These are phyloP conservation scores for Kuraishia molischiana DNA, from an alignment of 805 yeast species.

Conservation along the genomic window DNA sequence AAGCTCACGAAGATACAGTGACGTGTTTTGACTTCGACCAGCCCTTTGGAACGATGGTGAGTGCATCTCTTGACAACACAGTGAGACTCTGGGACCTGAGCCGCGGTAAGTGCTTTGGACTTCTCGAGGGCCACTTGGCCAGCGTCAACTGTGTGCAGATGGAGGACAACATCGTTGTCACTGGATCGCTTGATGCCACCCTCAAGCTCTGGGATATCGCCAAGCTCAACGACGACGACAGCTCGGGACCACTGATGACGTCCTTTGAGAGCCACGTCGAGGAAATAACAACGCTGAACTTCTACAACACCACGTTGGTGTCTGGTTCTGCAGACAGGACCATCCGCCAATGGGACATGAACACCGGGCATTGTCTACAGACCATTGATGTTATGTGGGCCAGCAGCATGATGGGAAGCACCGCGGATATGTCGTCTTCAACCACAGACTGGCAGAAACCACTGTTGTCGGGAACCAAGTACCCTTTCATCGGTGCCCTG, in stretches of 20 bases:
- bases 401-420: constrained; percentile 22
- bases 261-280: constrained; percentile 59
- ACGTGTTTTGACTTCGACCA: constrained; percentile 57
- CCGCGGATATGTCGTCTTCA: constrained; percentile 1
- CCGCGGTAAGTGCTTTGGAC: constrained; percentile 37
- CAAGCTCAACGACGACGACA: constrained; percentile 13
- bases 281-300: constrained; percentile 53
- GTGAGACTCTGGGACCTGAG: constrained; percentile 80
- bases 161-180: constrained; percentile 36
- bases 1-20: constrained; percentile 44
- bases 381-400: constrained; percentile 65
- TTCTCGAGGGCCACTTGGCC: constrained; percentile 51
- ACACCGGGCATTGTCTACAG: constrained; percentile 55
- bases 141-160: constrained; percentile 51
- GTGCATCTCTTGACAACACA: constrained; percentile 70
- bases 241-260: constrained; percentile 25
- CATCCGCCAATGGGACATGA: constrained; percentile 67
- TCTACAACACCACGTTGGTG: constrained; percentile 42
- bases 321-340: constrained; percentile 68
- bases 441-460: constrained; percentile 4
- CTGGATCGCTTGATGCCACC: constrained; percentile 57
- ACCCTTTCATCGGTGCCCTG: constrained; percentile 50
- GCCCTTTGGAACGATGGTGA: constrained; percentile 69
- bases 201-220: constrained; percentile 51
- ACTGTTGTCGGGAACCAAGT: constrained; percentile 4